Conservation (phyloP, 2,329 filamentous ascomycete genomes). For the Hortaea werneckii region DNA sequence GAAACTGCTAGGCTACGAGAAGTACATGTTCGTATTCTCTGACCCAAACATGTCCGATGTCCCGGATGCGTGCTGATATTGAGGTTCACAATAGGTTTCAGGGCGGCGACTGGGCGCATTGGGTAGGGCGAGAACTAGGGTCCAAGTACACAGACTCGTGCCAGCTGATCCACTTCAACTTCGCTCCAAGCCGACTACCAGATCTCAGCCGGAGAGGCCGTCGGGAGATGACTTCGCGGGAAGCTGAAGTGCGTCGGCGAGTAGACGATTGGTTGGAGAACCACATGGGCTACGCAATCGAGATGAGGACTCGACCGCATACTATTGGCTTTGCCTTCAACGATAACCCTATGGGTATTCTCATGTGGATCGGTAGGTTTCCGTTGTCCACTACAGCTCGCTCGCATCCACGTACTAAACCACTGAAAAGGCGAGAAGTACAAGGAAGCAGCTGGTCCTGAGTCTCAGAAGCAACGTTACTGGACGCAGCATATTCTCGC, state of each 20-base stretch:
- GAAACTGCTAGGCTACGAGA: conserved; percentile 31
- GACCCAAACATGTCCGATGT: no score
- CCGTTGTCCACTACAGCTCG: no score
- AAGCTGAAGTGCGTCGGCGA: conserved; percentile 18
- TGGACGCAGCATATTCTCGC: conserved; percentile 25
- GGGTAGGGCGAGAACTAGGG: conserved; percentile 31
- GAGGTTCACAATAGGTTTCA: conserved; percentile 19
- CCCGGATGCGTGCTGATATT: no score
- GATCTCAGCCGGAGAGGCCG: conserved; percentile 7
- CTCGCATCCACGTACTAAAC: no score
- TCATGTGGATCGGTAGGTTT: conserved; percentile 30
- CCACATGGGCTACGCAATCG: conserved; percentile 34
- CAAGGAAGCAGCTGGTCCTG: conserved; percentile 28
- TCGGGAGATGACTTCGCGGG: conserved; percentile 18
- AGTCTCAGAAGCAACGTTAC: conserved; percentile 23
- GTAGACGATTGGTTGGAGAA: conserved; percentile 29
- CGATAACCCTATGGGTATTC: conserved; percentile 35
- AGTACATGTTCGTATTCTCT: conserved; percentile 13
- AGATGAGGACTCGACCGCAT: conserved; percentile 34
- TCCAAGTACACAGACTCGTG: conserved; percentile 26
- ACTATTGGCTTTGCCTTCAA: conserved; percentile 34
- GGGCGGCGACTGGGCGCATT: conserved; percentile 34
- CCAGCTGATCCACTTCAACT: conserved; percentile 33
- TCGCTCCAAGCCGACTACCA: conserved; percentile 29
- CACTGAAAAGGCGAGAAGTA: conserved; percentile 27